These are phyloP conservation scores for Thalassiosira profunda DNA, from an alignment of 108 stramenopile genomes.

Conservation along the genomic window DNA sequence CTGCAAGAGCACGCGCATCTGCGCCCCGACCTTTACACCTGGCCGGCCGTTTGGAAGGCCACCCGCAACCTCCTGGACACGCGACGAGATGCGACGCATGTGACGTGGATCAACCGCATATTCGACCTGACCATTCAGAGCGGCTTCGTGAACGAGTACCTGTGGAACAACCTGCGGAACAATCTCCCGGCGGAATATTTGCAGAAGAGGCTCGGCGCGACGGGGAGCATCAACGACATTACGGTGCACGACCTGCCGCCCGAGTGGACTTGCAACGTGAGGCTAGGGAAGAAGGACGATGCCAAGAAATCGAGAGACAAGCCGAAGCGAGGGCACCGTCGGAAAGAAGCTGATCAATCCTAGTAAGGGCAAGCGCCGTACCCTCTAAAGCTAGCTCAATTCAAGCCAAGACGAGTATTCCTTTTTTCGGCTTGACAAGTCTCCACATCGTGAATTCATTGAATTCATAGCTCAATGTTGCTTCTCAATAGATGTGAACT, in stretches of 20 bases:
- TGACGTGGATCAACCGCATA: conserved; percentile 27
- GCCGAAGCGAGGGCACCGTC: too few species aligned
- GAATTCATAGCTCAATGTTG: too few species aligned
- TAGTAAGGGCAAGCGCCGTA: too few species aligned
- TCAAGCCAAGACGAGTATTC: too few species aligned
- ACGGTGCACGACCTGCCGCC: conserved; percentile 40
- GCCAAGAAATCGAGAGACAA: too few species aligned
- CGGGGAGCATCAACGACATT: conserved; percentile 1
- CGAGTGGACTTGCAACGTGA: conserved; percentile 46
- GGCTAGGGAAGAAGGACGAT: conserved; percentile 10
- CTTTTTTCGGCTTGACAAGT: too few species aligned
- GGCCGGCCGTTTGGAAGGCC: conserved; percentile 46
- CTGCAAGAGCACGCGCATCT: conserved; percentile 16
- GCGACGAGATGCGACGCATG: conserved; percentile 25
- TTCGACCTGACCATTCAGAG: conserved; percentile 30
- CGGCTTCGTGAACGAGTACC: conserved; percentile 32
- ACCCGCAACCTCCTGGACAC: conserved; percentile 31
- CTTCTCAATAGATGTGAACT: too few species aligned
- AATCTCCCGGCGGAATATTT: conserved; percentile 32
- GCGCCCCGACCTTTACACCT: conserved; percentile 38
- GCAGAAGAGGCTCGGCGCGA: conserved; percentile 38
- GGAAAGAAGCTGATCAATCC: too few species aligned
- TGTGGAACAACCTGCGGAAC: conserved; percentile 35
- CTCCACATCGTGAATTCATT: too few species aligned
- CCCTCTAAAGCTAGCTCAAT: too few species aligned